phyloP scores from a whole-genome alignment of 257 asterid genomes.

The Solanum phureja region DNA sequence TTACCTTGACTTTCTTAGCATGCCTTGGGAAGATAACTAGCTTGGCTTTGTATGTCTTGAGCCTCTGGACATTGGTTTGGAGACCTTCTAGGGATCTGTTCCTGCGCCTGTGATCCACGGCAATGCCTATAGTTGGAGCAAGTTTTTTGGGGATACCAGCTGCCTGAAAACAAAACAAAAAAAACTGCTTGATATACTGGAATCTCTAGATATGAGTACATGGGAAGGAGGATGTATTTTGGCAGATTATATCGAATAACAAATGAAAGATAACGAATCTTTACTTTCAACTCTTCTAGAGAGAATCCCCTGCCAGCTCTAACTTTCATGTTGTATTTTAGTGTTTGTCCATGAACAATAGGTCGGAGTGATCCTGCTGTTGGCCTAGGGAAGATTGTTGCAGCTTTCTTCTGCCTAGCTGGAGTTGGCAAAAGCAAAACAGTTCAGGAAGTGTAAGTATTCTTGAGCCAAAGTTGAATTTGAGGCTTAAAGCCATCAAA shows the following conservation, averaged over 20 bases:
- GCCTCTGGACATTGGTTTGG: not conserved
- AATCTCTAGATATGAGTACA: not conserved
- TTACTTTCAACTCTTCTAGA: not conserved
- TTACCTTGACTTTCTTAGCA: not conserved
- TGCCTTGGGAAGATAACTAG: not conserved
- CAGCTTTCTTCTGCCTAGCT: not conserved
- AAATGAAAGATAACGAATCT: not conserved
- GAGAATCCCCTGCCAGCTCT: not conserved
- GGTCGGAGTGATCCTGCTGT: not conserved
- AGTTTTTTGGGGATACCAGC: not conserved
- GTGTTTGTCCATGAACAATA: slow-evolving; percentile 1
- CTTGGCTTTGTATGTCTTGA: not conserved
- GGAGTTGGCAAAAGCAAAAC: not conserved
- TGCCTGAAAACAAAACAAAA: not conserved
- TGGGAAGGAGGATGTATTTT: not conserved
- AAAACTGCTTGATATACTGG: not conserved
- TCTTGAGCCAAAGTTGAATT: not conserved
- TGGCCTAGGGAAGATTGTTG: not conserved
- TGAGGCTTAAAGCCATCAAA: not conserved
- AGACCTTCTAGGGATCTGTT: slow-evolving; percentile 1
- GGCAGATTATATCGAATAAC: not conserved
- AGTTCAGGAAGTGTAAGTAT: not conserved
- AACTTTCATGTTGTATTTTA: not conserved
- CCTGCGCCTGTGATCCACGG: slow-evolving; percentile 1
- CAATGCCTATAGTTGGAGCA: not conserved